Base-by-base conservation (phyloP, 768 basidiomycete species). In the Xerocomellus dryophilus region DNA sequence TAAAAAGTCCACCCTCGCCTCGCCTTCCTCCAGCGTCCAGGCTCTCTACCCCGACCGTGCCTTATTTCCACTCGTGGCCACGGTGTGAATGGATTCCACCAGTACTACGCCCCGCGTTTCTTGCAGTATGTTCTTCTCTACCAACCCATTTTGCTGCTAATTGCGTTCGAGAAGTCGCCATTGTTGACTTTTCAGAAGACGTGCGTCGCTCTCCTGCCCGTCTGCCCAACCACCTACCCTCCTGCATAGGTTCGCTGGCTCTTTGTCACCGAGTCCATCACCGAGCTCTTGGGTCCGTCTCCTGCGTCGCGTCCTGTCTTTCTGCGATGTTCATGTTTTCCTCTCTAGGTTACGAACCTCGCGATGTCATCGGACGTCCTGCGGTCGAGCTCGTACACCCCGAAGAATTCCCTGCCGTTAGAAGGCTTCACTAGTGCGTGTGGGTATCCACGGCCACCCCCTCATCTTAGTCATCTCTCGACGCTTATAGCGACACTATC, bases 381-480 rank as follows among this genome's bases (percentile, higher is more conserved):
- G 87, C 85, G 3, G 74, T 90, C 41, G 81, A 88, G 50, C 84
- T 91, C 56, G 87, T 88, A 27, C 90, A 92, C 66, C 89, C 89
- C 2, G 90, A 91, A 47, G 89, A 92, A 66, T 84, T 84, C 60
- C 67, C 78, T 27, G 78, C 81, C 34, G 80, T 86, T n/a, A 80
- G 80, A 62, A 76, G 77, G 54, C 73, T 90, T 38, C 90, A 90
- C 67, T 86, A 86, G 87, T 88, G 60, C 39, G 57, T 48, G 9
- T 32, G n/a, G 29, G 14, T 42, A 32, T 23, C 41, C 40, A 20
- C 11, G 44, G 4, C 43, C 51, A 10, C 49, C 42, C 17, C 29
- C 35, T 25, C 39, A 10, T 35, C 48, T 21, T 34, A 34, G 18
- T 34, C 27, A 43, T 21, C 18, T 47, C 15, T 21, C 56, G 29